These are phyloP conservation scores for Epichloe gansuensis DNA, from an alignment of 2,329 filamentous ascomycete genomes.

Conservation along the genomic window DNA sequence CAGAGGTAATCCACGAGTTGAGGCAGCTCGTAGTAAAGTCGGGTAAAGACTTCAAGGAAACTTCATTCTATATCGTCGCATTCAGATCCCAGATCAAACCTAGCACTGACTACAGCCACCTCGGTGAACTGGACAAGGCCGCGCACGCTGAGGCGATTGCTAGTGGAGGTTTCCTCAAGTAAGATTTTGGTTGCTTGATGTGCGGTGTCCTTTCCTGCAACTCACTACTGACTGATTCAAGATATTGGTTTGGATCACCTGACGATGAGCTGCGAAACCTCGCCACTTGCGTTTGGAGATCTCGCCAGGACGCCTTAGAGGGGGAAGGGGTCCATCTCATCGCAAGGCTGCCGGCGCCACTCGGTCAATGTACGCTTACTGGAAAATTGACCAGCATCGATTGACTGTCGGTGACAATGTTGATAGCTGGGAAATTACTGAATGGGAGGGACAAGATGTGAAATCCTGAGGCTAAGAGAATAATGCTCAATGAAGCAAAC, in stretches of 20 bases:
- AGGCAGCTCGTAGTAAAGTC: conserved; percentile 34
- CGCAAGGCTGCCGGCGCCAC: conserved; percentile 53
- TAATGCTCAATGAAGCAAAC: neutral
- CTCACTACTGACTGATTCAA: conserved; percentile 19
- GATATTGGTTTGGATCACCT: conserved; percentile 78
- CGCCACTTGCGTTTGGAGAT: conserved; percentile 64
- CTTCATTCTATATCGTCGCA: conserved; percentile 70
- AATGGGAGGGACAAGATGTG: conserved; percentile 31
- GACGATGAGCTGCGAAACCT: conserved; percentile 62
- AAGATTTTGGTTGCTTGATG: conserved; percentile 15
- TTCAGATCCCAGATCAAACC: conserved; percentile 65
- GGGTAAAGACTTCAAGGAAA: conserved; percentile 43
- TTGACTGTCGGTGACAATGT: conserved; percentile 57
- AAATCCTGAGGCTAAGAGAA: neutral
- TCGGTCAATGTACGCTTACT: conserved; percentile 51
- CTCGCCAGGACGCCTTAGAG: conserved; percentile 43
- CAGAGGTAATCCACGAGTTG: conserved; percentile 46
- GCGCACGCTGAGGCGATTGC: conserved; percentile 70
- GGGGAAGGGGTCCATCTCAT: conserved; percentile 50
- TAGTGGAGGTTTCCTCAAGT: conserved; percentile 74
- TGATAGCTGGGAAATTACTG: conserved; percentile 48
- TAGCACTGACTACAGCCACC: conserved; percentile 52
- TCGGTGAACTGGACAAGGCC: conserved; percentile 63
- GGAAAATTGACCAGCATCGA: conserved; percentile 58
- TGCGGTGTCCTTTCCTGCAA: neutral